Percentiles rank a stretch among this genome's conserved stretches.
These are phyloP conservation scores for Leccinum imitatum DNA, from an alignment of 768 basidiomycete species.

Conservation along the genomic window DNA sequence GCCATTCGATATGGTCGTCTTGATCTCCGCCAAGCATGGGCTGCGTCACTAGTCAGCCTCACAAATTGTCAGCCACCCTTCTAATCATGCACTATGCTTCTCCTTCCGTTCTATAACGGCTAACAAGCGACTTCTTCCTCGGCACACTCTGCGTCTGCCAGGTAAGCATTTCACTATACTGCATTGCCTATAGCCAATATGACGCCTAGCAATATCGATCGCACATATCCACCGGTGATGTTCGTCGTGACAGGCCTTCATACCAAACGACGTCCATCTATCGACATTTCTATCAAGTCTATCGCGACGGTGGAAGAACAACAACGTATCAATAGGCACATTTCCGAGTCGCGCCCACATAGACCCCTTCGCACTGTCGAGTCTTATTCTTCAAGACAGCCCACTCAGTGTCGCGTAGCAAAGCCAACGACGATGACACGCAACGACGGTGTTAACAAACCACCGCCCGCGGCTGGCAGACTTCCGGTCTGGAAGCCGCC, in stretches of 20 bases:
- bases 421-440: conserved; percentile 6
- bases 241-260: conserved; percentile 25
- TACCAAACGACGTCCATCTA: conserved; percentile 20
- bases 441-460: background rate
- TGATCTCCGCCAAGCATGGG: background rate
- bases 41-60: conserved; percentile 20
- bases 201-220: conserved; percentile 15
- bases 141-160: background rate
- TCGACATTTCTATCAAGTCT: background rate
- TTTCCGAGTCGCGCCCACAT: background rate
- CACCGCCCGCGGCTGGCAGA: background rate
- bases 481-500: background rate
- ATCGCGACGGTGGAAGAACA: background rate
- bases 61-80: conserved; percentile 17
- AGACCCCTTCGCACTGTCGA: background rate
- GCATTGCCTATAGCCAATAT: conserved; percentile 12
- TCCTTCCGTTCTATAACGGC: background rate
- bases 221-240: conserved; percentile 13
- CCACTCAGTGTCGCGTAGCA: background rate
- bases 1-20: background rate
- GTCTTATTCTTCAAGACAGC: background rate
- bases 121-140: background rate
- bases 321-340: background rate
- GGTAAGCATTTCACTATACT: conserved; percentile 14
- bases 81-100: background rate